Evolutionary conservation across 129 eudicot genomes (phyloP).

Genomic region (Silybum marianum): DNA sequence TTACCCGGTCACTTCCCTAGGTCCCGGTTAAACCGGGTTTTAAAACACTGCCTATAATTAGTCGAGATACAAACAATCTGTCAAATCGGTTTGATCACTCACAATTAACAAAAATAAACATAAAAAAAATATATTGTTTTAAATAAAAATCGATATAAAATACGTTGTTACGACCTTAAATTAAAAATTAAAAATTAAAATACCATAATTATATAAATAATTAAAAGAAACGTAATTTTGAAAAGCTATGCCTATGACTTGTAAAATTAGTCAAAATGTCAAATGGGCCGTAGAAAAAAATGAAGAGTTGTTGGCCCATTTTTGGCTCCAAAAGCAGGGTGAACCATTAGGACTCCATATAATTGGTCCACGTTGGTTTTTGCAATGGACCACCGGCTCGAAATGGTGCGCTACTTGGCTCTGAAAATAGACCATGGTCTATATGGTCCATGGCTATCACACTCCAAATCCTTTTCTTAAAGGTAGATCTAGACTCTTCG

Average conservation of each 20-base stretch:
- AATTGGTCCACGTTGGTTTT: constrained; percentile 30
- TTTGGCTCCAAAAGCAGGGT: constrained; percentile 6
- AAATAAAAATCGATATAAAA: too few relatives aligned
- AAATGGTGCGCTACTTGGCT: constrained; percentile 17
- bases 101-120: too few relatives aligned
- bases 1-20: too few relatives aligned
- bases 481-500: background rate
- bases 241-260: constrained; percentile 13
- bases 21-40: too few relatives aligned
- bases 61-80: too few relatives aligned
- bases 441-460: constrained; percentile 9
- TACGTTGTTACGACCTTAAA: too few relatives aligned
- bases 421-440: constrained; percentile 12
- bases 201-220: too few relatives aligned
- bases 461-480: constrained; percentile 13
- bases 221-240: too few relatives aligned
- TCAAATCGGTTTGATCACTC: too few relatives aligned
- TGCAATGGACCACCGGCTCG: constrained; percentile 29
- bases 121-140: too few relatives aligned
- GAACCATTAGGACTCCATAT: constrained; percentile 11
- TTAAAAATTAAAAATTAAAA: too few relatives aligned
- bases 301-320: constrained; percentile 20
- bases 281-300: constrained; percentile 19
- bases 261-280: constrained; percentile 6
- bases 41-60: too few relatives aligned